A percentile compares a stretch with the other conserved stretches of the same genome.
These are phyloP conservation scores for Hanseniaspora vineae DNA, from an alignment of 805 yeast species.

Conservation along the genomic window DNA sequence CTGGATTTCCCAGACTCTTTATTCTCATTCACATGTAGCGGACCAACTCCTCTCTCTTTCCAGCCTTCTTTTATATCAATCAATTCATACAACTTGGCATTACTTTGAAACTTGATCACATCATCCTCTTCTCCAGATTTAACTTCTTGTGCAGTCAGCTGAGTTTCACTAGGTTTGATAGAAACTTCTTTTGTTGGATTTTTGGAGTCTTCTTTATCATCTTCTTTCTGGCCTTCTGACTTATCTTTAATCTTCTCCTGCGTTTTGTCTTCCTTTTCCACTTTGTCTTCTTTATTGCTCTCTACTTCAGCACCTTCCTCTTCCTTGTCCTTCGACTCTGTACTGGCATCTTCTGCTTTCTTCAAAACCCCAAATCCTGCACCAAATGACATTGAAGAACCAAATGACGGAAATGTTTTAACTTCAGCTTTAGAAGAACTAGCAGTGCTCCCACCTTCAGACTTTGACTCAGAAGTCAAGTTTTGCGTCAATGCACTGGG, in stretches of 20 bases:
- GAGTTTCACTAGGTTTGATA: conserved; percentile 12
- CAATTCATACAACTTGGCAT: conserved; percentile 71
- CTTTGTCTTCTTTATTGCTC: conserved; percentile 7
- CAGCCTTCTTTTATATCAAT: conserved; percentile 62
- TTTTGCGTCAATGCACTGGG: conserved; percentile 13
- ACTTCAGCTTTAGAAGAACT: neutral
- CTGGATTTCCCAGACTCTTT: conserved; percentile 37
- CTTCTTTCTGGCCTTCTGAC: too few species aligned
- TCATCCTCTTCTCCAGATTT: conserved; percentile 91
- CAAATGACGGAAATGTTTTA: conserved; percentile 23
- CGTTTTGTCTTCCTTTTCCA: neutral
- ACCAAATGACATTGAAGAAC: conserved; percentile 31
- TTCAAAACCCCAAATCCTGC: conserved; percentile 11
- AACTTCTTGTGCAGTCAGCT: conserved; percentile 33
- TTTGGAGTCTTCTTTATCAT: conserved; percentile 1
- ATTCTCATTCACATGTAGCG: conserved; percentile 58
- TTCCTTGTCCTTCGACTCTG: conserved; percentile 5
- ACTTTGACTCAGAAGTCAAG: conserved; percentile 5
- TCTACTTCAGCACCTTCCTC: neutral
- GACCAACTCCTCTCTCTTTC: conserved; percentile 93
- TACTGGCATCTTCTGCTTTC: conserved; percentile 4
- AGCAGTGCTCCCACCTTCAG: conserved; percentile 13
- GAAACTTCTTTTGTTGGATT: conserved; percentile 4
- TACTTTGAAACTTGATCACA: conserved; percentile 47
- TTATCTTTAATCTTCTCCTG: neutral